phyloP scores from a whole-genome alignment of 108 stramenopile species.

The Nitzschia putrida region DNA sequence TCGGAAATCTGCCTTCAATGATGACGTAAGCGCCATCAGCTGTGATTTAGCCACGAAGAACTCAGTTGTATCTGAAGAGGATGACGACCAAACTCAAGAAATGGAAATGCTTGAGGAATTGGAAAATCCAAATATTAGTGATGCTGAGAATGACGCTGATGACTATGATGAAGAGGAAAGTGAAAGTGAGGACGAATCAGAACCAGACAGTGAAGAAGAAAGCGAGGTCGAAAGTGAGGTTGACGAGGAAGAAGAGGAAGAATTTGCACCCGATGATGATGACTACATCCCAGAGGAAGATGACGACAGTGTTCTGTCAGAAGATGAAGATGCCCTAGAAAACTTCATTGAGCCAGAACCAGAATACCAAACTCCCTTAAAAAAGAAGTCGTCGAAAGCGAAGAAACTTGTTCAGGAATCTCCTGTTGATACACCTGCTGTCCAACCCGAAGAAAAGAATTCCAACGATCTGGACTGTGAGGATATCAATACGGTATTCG shows the following conservation, averaged over 20 bases:
- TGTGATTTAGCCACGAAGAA: not conserved
- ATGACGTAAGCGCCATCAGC: slow-evolving; percentile 19
- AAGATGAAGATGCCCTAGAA: slow-evolving; percentile 20
- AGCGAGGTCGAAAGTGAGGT: slow-evolving; percentile 9
- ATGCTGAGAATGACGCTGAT: slow-evolving; percentile 1
- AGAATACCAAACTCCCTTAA: not conserved
- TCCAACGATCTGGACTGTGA: not conserved
- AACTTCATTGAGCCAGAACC: slow-evolving; percentile 1
- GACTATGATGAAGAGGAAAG: slow-evolving; percentile 28
- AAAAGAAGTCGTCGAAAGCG: not conserved
- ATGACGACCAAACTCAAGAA: not conserved
- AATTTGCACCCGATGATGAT: slow-evolving; percentile 12
- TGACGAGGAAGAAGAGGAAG: slow-evolving; percentile 6
- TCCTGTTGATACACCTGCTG: not conserved
- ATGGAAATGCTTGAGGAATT: not conserved
- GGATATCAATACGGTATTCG: not conserved
- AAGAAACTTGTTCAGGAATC: not conserved
- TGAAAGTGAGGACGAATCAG: slow-evolving; percentile 10
- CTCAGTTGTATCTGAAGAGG: not conserved
- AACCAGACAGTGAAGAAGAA: slow-evolving; percentile 2
- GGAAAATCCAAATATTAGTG: not conserved
- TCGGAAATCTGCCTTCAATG: slow-evolving; percentile 4
- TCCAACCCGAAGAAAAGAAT: not conserved
- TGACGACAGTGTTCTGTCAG: not conserved
- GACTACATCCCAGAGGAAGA: slow-evolving; percentile 13